Base-by-base conservation (phyloP, 2,329 filamentous ascomycete species). In the Hirsutella rhossiliensis region DNA sequence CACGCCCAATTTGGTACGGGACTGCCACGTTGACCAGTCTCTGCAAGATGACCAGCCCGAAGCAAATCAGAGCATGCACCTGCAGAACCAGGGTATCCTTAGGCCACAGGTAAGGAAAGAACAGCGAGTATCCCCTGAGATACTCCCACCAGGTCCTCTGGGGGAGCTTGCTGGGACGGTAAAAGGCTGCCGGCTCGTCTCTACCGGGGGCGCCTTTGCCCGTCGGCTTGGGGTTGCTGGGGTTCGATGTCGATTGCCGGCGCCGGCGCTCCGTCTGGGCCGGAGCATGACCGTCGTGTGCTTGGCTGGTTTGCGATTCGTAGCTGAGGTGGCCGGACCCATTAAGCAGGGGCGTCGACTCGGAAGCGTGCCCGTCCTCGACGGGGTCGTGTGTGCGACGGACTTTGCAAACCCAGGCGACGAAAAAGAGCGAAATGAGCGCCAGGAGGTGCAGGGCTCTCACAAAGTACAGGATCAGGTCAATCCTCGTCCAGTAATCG, bases 81-180 rank as follows among this genome's bases (percentile, higher is more conserved):
- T 96, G 83, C 44, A 98, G 71, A 50, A 71, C 75, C 5, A 58
- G 38, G 32, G 87, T 81, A 57, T 90, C 90, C 55, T 81, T 84
- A 1, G 92, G 92, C 92, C 92, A 98, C 46, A 97, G 77, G 59
- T 97, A 98, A 0, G 89, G 90, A 60, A 97, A 94, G 65, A 98
- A 95, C 42, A 96, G 72, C 12, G 83, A 85, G 62, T 97, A 98
- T 39, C 90, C 88, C 50, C 83, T 81, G 48, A 96, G 69, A 61
- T 98, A 98, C 59, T 97, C 89, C 80, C 85, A 94, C 92, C 92
- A 98, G 43, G 82, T 92, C 52, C 85, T 87, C 53, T 85, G 84
- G 3, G 87, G 89, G 9, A 87, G 76, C 50, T 87, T 90, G 32
- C 84, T 83, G 2, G 89, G 89, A 53, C 90, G 83, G 61, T 94